These are phyloP conservation scores for Rutstroemia sydowiana DNA, from an alignment of 2,329 filamentous ascomycete genomes.

Conservation along the genomic window DNA sequence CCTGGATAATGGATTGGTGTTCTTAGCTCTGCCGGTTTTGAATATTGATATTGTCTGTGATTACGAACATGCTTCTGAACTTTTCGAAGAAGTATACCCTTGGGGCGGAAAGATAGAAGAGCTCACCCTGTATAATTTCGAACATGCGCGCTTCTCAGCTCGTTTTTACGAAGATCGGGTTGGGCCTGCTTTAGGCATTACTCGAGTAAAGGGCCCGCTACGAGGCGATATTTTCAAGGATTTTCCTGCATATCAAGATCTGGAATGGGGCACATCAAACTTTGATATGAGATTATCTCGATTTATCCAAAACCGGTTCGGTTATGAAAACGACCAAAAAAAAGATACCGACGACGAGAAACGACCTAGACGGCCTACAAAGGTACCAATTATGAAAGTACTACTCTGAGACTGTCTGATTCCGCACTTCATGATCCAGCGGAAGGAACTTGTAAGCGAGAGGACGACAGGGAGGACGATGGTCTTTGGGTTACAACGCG, in stretches of 20 bases:
- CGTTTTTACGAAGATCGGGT: background rate
- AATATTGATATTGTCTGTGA: background rate
- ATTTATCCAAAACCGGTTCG: too few species aligned
- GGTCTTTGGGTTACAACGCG: too few species aligned
- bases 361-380: too few species aligned
- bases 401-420: too few species aligned
- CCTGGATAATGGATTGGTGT: background rate
- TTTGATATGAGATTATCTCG: too few species aligned
- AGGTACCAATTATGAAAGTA: too few species aligned
- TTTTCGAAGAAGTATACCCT: background rate
- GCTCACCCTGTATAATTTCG: background rate
- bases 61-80: background rate
- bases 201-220: background rate
- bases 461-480: too few species aligned
- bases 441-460: too few species aligned
- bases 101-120: background rate
- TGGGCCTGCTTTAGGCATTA: background rate
- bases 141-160: background rate
- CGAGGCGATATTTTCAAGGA: background rate
- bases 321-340: too few species aligned
- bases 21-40: background rate
- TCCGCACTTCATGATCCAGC: too few species aligned
- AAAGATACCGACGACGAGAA: too few species aligned
- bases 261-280: too few species aligned
- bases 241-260: background rate